Percentiles rank a stretch among this genome's conserved stretches.
Evolutionary conservation across 345 rosid genomes (phyloP).

Genomic region (Hypericum perforatum): DNA sequence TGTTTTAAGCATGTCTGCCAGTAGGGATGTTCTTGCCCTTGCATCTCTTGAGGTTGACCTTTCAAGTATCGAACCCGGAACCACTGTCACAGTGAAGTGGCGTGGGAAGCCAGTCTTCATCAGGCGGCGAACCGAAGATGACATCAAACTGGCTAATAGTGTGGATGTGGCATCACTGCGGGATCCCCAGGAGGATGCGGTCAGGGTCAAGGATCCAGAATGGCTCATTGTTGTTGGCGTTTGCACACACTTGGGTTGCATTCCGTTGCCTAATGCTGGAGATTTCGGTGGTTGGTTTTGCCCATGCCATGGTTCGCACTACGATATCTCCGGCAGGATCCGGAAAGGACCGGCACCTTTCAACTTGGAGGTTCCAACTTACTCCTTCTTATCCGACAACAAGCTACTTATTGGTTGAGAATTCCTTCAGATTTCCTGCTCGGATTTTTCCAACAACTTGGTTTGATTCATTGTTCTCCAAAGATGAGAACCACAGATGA

Average conservation of each 20-base stretch:
- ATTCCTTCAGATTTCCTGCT: not conserved
- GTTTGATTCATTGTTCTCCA: constrained; percentile 15
- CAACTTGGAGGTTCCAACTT: constrained; percentile 86
- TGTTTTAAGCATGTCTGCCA: constrained; percentile 88
- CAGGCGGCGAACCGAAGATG: constrained; percentile 86
- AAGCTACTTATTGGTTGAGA: constrained; percentile 72
- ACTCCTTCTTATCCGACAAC: constrained; percentile 76
- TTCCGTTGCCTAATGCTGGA: constrained; percentile 95
- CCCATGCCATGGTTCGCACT: constrained; percentile 95
- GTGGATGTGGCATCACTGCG: constrained; percentile 73
- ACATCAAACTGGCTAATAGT: constrained; percentile 73
- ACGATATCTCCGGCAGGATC: constrained; percentile 86
- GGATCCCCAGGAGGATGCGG: constrained; percentile 70
- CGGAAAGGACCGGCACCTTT: constrained; percentile 95
- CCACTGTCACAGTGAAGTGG: constrained; percentile 92
- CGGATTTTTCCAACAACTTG: constrained; percentile 4
- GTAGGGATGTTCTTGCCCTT: constrained; percentile 88
- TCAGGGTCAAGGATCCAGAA: constrained; percentile 81
- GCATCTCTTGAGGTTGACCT: constrained; percentile 96
- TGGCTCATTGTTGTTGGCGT: constrained; percentile 91
- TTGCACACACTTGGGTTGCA: constrained; percentile 95
- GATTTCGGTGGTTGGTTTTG: constrained; percentile 97
- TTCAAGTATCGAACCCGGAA: constrained; percentile 73
- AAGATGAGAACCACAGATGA: constrained; percentile 12
- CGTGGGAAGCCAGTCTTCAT: constrained; percentile 97